These are phyloP conservation scores for Leptosphaerulina australis DNA, from an alignment of 2,329 filamentous ascomycete genomes.

Conservation along the genomic window DNA sequence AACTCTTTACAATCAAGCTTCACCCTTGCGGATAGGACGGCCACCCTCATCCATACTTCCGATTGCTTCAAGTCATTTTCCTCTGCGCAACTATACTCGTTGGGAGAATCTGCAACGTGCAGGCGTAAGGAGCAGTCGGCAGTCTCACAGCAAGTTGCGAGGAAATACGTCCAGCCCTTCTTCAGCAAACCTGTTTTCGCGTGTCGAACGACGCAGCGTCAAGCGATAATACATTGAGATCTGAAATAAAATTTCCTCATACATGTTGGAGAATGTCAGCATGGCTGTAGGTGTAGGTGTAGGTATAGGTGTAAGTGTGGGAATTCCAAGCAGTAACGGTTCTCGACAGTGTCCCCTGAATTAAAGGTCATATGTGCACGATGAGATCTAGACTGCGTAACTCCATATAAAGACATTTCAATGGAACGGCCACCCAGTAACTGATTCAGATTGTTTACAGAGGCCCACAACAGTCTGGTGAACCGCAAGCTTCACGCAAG, in stretches of 20 bases:
- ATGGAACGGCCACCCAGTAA: not conserved
- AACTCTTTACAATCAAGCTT: constrained; percentile 11
- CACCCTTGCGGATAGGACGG: constrained; percentile 17
- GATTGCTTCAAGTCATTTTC: constrained; percentile 15
- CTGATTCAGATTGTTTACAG: not conserved
- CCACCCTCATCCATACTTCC: constrained; percentile 30
- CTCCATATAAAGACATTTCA: too few relatives aligned
- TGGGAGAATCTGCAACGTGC: constrained; percentile 25
- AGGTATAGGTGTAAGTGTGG: too few relatives aligned
- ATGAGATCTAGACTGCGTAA: not conserved
- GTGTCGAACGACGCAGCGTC: constrained; percentile 28
- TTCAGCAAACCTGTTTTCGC: constrained; percentile 8
- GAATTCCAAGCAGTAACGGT: not conserved
- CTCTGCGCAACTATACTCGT: constrained; percentile 21
- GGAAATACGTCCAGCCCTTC: not conserved
- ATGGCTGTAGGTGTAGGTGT: not conserved
- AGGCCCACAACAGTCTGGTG: not conserved
- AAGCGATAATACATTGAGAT: constrained; percentile 20
- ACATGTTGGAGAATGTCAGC: not conserved
- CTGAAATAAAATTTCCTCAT: not conserved
- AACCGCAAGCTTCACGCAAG: constrained; percentile 3
- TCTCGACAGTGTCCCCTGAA: not conserved
- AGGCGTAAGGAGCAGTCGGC: constrained; percentile 36
- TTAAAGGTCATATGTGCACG: not conserved
- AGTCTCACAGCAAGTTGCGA: not conserved